Evolutionary conservation across 1,139 yeast genomes (phyloP).

Genomic region (Geotrichum citri-aurantii): DNA sequence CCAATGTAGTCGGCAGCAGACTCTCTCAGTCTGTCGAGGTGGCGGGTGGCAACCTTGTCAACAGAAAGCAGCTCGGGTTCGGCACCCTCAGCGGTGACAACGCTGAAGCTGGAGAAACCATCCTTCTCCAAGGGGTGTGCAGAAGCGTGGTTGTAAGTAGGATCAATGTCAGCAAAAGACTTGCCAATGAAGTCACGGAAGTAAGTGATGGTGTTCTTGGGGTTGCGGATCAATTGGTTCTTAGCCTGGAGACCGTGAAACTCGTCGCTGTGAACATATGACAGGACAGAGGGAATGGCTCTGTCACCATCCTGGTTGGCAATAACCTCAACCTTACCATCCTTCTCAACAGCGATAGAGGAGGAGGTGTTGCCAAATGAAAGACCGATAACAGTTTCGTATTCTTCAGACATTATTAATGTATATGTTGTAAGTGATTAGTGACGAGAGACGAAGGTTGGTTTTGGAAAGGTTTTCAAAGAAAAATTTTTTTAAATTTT

Average conservation of each 20-base stretch:
- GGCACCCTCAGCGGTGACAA: slow-evolving; percentile 36
- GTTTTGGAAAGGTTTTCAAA: neutral
- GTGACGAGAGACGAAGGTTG: neutral
- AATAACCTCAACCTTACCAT: slow-evolving; percentile 91
- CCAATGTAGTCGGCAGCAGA: slow-evolving; percentile 96
- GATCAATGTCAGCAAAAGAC: slow-evolving; percentile 62
- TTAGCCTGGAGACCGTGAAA: slow-evolving; percentile 96
- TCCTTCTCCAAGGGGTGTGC: slow-evolving; percentile 70
- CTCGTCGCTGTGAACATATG: slow-evolving; percentile 91
- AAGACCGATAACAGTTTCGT: slow-evolving; percentile 72
- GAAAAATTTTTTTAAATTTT: neutral
- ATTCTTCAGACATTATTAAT: slow-evolving; percentile 33
- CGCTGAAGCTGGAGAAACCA: slow-evolving; percentile 66
- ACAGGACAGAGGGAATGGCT: slow-evolving; percentile 85
- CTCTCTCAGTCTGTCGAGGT: slow-evolving; percentile 68
- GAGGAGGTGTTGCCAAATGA: slow-evolving; percentile 96
- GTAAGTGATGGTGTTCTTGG: slow-evolving; percentile 78
- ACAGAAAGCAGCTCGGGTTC: slow-evolving; percentile 52
- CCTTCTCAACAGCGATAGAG: slow-evolving; percentile 86
- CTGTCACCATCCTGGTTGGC: slow-evolving; percentile 99
- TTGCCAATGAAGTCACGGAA: slow-evolving; percentile 91
- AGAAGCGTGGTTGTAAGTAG: slow-evolving; percentile 53
- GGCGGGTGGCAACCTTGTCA: slow-evolving; percentile 78
- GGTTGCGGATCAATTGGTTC: slow-evolving; percentile 87
- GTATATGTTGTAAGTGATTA: neutral